Evolutionary conservation across 2,329 filamentous ascomycete genomes (phyloP), one percentile per base, ranked within the genome.

Genomic region (Botrytis paeoniae): DNA sequence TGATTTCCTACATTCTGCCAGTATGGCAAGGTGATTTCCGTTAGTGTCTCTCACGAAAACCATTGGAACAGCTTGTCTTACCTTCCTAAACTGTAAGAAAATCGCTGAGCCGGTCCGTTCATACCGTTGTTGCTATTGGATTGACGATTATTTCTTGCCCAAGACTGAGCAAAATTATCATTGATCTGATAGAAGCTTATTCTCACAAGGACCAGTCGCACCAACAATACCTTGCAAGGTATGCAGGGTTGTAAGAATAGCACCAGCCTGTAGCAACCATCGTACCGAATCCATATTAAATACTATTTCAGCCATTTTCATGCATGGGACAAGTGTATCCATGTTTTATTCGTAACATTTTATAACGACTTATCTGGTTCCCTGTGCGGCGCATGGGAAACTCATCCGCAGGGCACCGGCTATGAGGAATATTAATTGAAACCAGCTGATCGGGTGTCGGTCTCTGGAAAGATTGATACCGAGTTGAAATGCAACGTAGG

Each of bases 51-150:
- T 45, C 39, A 32, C 65, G 35, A n/a, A 39, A 48, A 25, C 25
- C 20, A 16, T 32, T 45, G 39, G 14, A 60, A 35, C 16, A 22
- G 25, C 22, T 35, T 22, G 39, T 61, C 57, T 51, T 66, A 60
- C 62, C 70, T 72, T 68, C 29, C 70, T 72, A 43, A 68, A 48
- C 20, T 57, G 63, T 39, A 32, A 60, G 39, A 68, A 37, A 37
- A 63, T 78, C 76, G 78, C 75, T 69, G 76, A 66, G 73, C 66
- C 78, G 78, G 78, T 77, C 78, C 77, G 78, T 69, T 68, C 74
- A 76, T 75, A 76, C 76, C 76, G 77, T 71, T 76, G 63, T 65
- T 57, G 29, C 66, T 39, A 61, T 37, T 45, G 29, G 22, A 41
- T 69, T 57, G 39, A 35, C 48, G 60, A n/a, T 61, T 43, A 70